These are phyloP conservation scores for Phytophthora parvispora DNA, from an alignment of 352 stramenopile genomes.

Conservation along the genomic window DNA sequence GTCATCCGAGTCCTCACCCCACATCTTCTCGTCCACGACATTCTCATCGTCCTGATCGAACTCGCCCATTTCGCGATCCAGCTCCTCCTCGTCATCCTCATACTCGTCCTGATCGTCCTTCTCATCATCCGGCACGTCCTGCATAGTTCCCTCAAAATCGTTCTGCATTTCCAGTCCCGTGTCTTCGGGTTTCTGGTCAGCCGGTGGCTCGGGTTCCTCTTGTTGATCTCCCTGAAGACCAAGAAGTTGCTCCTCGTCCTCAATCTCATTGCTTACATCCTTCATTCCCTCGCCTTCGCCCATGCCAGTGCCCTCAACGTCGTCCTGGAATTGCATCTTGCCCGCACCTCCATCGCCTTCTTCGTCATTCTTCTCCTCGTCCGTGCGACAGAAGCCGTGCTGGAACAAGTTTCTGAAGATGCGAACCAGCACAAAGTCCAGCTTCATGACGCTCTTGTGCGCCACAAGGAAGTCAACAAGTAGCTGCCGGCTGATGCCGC, in stretches of 20 bases:
- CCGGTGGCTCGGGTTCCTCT: constrained; percentile 77
- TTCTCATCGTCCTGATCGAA: constrained; percentile 97
- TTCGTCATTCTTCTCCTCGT: constrained; percentile 92
- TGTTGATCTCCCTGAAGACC: constrained; percentile 96
- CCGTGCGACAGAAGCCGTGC: constrained; percentile 95
- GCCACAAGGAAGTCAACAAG: constrained; percentile 82
- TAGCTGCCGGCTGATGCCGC: constrained; percentile 84
- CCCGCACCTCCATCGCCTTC: constrained; percentile 86
- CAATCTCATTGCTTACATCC: constrained; percentile 99
- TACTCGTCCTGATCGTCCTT: constrained; percentile 90
- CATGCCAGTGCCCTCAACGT: constrained; percentile 99
- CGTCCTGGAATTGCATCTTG: constrained; percentile 98
- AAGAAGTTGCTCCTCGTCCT: constrained; percentile 99
- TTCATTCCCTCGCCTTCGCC: constrained; percentile 99
- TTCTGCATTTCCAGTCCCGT: constrained; percentile 99
- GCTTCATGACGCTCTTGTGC: constrained; percentile 95
- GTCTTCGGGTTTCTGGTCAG: constrained; percentile 94
- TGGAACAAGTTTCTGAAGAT: constrained; percentile 98
- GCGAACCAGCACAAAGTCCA: constrained; percentile 96
- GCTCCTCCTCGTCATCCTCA: constrained; percentile 94
- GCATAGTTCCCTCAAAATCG: constrained; percentile 99
- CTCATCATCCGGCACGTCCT: constrained; percentile 96
- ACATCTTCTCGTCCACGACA: constrained; percentile 99
- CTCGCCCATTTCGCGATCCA: constrained; percentile 99
- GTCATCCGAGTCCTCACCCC: constrained; percentile 94